Evolutionary conservation across 2,329 filamentous ascomycete species (phyloP).

Genomic region (Orbilia quercus): DNA sequence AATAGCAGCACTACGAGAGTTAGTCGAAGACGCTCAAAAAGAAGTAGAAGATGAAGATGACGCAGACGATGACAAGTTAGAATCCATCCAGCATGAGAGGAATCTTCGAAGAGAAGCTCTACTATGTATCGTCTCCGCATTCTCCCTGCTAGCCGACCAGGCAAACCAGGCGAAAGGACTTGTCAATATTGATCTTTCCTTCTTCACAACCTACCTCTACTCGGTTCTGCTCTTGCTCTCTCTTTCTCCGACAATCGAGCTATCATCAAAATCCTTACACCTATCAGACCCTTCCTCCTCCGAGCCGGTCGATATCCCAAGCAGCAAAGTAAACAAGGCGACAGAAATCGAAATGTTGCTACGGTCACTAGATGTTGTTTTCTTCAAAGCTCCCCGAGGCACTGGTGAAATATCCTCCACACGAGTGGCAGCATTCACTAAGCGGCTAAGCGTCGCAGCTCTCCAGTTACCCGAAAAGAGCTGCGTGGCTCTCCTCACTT

Average conservation of each 20-base stretch:
- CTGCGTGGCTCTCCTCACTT: constrained; percentile 78
- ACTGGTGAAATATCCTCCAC: constrained; percentile 66
- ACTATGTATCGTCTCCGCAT: constrained; percentile 94
- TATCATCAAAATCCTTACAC: constrained; percentile 77
- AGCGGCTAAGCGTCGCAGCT: constrained; percentile 83
- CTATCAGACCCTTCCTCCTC: constrained; percentile 72
- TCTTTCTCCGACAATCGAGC: constrained; percentile 86
- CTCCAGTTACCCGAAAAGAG: constrained; percentile 93
- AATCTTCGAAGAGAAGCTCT: constrained; percentile 87
- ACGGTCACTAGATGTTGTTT: constrained; percentile 82
- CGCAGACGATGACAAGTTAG: constrained; percentile 66
- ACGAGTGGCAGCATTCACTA: constrained; percentile 88
- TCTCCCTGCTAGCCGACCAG: constrained; percentile 93
- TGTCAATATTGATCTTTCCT: constrained; percentile 89
- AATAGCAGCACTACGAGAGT: constrained; percentile 90
- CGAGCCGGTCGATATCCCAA: constrained; percentile 63
- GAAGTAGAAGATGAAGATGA: constrained; percentile 66
- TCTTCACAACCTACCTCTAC: constrained; percentile 95
- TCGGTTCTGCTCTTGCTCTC: constrained; percentile 81
- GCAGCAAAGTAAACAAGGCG: constrained; percentile 87
- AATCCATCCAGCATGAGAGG: constrained; percentile 63
- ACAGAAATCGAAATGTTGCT: constrained; percentile 93
- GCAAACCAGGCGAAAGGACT: constrained; percentile 83
- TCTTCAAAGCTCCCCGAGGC: constrained; percentile 67
- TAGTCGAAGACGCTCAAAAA: constrained; percentile 78